A percentile compares a stretch with the other conserved stretches of the same genome.
phyloP scores from a whole-genome alignment of 1,284 basidiomycete genomes.

The Leccinum huronense region DNA sequence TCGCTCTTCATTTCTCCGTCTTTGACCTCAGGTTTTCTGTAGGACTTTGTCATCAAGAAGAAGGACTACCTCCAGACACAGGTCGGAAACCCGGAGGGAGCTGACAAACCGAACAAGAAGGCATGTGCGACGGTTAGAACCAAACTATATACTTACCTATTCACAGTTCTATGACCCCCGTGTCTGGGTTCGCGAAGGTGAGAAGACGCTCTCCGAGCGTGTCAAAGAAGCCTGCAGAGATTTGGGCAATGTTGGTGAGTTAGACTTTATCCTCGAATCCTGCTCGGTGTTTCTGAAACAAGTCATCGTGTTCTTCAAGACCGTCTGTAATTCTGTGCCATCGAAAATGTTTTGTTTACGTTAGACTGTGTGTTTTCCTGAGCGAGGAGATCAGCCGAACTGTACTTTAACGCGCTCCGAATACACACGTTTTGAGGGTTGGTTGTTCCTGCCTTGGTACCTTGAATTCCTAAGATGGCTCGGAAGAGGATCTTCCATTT shows the following conservation, averaged over 20 bases:
- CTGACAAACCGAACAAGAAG: conserved; percentile 99
- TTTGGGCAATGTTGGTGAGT: conserved; percentile 73
- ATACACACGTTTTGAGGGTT: conserved; percentile 2
- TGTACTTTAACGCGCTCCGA: conserved; percentile 6
- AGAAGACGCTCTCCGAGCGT: conserved; percentile 88
- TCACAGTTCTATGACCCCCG: conserved; percentile 85
- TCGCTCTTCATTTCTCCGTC: neutral
- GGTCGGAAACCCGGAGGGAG: conserved; percentile 92
- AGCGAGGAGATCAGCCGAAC: conserved; percentile 4
- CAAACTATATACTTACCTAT: neutral
- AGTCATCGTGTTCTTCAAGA: conserved; percentile 14
- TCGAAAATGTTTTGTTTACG: conserved; percentile 23
- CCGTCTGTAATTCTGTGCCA: conserved; percentile 23
- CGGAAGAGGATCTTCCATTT: conserved; percentile 11
- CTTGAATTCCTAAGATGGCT: neutral
- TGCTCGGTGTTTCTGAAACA: neutral
- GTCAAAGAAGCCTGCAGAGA: conserved; percentile 92
- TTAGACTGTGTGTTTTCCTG: conserved; percentile 20
- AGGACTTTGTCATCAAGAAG: conserved; percentile 85
- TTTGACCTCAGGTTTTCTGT: conserved; percentile 7
- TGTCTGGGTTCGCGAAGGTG: conserved; percentile 98
- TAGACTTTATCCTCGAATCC: neutral
- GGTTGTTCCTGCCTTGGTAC: neutral
- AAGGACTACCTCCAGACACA: conserved; percentile 84
- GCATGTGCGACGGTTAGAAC: conserved; percentile 36